These are phyloP conservation scores for Paraphaeosphaeria sporulosa DNA, from an alignment of 2,329 filamentous ascomycete species.

Conservation along the genomic window DNA sequence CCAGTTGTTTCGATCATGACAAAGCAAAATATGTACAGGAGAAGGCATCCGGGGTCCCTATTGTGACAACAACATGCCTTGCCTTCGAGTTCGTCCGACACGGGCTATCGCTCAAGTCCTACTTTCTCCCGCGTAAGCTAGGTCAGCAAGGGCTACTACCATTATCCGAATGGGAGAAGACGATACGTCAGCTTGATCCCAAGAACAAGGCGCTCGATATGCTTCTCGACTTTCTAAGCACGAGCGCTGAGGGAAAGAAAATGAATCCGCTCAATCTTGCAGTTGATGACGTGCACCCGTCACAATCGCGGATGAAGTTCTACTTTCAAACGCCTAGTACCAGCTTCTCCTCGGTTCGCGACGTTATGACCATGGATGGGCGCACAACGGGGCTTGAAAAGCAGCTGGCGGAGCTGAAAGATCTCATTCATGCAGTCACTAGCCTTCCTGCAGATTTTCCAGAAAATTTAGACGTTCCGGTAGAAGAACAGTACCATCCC, in stretches of 20 bases:
- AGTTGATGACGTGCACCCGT: background rate
- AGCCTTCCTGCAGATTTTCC: no score
- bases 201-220: background rate
- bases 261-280: background rate
- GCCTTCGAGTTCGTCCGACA: conserved; percentile 9
- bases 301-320: background rate
- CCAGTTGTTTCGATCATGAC: conserved; percentile 12
- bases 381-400: background rate
- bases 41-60: conserved; percentile 12
- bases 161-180: conserved; percentile 6
- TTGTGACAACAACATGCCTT: conserved; percentile 10
- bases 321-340: conserved; percentile 23
- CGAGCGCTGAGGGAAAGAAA: conserved; percentile 17
- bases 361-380: conserved; percentile 34
- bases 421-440: conserved; percentile 14
- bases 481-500: no score
- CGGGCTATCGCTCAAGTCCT: conserved; percentile 24
- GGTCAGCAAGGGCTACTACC: conserved; percentile 9
- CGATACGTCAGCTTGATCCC: background rate
- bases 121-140: conserved; percentile 27
- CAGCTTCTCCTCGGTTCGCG: conserved; percentile 27
- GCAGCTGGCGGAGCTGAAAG: conserved; percentile 18
- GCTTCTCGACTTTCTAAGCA: conserved; percentile 10
- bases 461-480: no score
- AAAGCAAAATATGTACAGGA: conserved; percentile 1